Evolutionary conservation across 345 rosid species (phyloP).

Genomic region (Salix caprea): DNA sequence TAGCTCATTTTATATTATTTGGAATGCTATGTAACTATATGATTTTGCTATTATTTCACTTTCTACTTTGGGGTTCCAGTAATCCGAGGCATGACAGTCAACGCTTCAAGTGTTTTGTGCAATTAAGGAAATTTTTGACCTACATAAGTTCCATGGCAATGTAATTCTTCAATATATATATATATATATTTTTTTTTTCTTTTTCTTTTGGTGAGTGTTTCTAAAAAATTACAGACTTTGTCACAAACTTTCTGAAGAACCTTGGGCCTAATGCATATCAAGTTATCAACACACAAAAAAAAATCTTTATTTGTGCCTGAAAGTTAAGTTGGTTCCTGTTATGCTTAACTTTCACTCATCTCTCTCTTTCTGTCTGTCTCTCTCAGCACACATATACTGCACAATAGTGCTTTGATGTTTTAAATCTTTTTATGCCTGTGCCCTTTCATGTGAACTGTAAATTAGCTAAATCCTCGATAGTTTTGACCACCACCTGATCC

Average conservation of each 20-base stretch:
- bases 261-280: not conserved
- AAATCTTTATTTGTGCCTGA: not conserved
- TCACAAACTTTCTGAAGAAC: not conserved
- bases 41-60: not conserved
- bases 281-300: not conserved
- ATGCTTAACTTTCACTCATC: not conserved
- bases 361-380: not conserved
- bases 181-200: too few relatives aligned
- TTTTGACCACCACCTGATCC: not conserved
- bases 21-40: not conserved
- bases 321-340: not conserved
- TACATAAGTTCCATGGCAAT: not conserved
- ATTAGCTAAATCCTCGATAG: not conserved
- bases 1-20: not conserved
- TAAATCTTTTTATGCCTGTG: not conserved
- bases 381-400: not conserved
- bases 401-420: not conserved
- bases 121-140: not conserved
- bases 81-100: not conserved
- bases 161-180: not conserved
- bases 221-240: not conserved
- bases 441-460: not conserved
- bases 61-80: not conserved
- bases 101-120: not conserved
- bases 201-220: not conserved